Conservation (phyloP, 1,284 basidiomycete species). For the Phylloporus sp. region DNA sequence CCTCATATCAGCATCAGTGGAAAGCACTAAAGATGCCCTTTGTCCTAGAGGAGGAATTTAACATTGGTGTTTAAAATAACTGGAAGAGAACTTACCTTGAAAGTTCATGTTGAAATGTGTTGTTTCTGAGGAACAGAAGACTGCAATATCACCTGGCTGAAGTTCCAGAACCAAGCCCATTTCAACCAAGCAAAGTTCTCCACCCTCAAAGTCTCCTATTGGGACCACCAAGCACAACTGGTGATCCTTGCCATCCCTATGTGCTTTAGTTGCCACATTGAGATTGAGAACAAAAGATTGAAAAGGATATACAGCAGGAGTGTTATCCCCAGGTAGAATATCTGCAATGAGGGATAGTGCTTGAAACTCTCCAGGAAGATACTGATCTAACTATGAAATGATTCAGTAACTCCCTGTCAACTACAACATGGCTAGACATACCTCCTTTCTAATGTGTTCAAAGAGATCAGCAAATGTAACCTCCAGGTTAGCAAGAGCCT, state of each 20-base stretch:
- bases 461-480: neutral
- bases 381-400: neutral
- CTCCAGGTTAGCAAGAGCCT: neutral
- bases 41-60: neutral
- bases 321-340: neutral
- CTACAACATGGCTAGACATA: neutral
- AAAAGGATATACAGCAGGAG: neutral
- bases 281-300: neutral
- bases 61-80: neutral
- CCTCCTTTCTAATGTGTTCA: neutral
- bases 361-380: neutral
- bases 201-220: neutral
- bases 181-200: neutral
- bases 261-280: neutral
- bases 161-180: neutral
- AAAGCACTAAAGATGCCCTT: neutral
- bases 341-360: neutral
- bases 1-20: neutral
- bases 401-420: neutral
- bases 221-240: neutral
- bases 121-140: neutral
- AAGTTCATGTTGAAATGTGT: neutral
- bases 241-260: neutral
- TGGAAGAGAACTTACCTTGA: neutral
- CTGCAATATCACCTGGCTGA: neutral